phyloP scores from a whole-genome alignment of 1,139 yeast species.

The Dujonia santamariae region DNA sequence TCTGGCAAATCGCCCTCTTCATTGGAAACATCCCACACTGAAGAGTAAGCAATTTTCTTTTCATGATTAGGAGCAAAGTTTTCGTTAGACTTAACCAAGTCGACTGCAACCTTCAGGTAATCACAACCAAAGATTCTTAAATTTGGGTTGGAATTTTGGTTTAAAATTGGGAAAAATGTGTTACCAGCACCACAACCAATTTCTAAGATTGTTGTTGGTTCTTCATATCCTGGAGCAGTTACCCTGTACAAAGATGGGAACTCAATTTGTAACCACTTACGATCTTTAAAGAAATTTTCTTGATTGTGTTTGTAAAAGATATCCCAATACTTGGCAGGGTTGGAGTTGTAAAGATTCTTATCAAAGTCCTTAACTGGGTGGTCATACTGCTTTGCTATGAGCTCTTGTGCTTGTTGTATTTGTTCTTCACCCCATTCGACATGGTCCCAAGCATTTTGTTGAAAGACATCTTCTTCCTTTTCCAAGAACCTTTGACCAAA shows the following conservation, averaged over 20 bases:
- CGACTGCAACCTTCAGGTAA: constrained; percentile 86
- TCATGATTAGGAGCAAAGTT: constrained; percentile 45
- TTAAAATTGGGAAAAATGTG: constrained; percentile 85
- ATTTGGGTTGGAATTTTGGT: constrained; percentile 76
- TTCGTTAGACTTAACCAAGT: constrained; percentile 66
- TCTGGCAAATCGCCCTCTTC: constrained; percentile 75
- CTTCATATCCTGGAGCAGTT: constrained; percentile 60
- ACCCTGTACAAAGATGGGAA: constrained; percentile 83
- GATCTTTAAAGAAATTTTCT: constrained; percentile 92
- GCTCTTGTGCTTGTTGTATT: constrained; percentile 65
- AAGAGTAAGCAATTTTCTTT: constrained; percentile 68
- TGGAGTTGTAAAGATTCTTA: constrained; percentile 69
- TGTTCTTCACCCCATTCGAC: constrained; percentile 98
- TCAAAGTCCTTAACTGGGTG: constrained; percentile 86
- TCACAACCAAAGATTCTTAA: constrained; percentile 83
- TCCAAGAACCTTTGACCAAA: constrained; percentile 83
- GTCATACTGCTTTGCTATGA: constrained; percentile 72
- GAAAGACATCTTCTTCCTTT: constrained; percentile 79
- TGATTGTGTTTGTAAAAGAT: constrained; percentile 84
- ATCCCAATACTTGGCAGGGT: constrained; percentile 96
- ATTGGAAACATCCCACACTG: constrained; percentile 95
- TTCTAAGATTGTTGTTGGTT: constrained; percentile 76
- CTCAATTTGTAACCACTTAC: constrained; percentile 95
- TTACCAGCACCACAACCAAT: constrained; percentile 99
- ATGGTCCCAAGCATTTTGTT: constrained; percentile 97